Base-by-base conservation (phyloP, 306 rosid genomes). In the Myrica gale region DNA sequence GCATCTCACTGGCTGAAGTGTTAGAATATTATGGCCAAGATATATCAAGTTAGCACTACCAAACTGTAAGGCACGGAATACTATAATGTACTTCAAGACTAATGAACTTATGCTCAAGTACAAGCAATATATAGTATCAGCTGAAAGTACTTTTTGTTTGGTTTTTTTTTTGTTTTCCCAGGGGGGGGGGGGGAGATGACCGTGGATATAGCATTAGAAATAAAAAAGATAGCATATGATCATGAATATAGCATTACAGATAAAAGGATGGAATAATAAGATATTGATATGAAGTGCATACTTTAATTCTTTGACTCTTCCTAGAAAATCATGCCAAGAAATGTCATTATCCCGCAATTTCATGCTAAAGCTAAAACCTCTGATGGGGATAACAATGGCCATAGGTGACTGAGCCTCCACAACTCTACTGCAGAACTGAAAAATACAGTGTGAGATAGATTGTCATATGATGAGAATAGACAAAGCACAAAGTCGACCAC, bases 311-410 rank as follows among this genome's bases (percentile, higher is more conserved):
- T 68, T 79, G 65, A 80, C 96, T 76, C 83, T 81, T 75, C 88
- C 90, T 78, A 95, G 78, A 83, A 95, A 92, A 78, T 86, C 89
- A 87, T 72, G 84, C 98, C 97, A 95, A 74, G 96, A 81, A 71
- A 87, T 78, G 80, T 92, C 98, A 62, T 92, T 88, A 26, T 80
- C 69, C 32, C 98, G 96, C 83, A 95, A 76, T 84, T 88, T 67
- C 84, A 80, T 74, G 81, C 90, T 92, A 70, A 87, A 79, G 74
- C 55, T 87, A 74, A 87, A 82, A 68, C 87, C 89, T 72, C 76
- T 85, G 32, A 87, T 13, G 65, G 96, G 91, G 79, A 92, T 79
- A 68, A 92, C 93, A 39, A 95, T 68, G 44, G 98, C 93, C 86
- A 80, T 77, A 37, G 97, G 98, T 69, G 98, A 85, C 69, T 79